Evolutionary conservation across 148 eudicot genomes (phyloP), one percentile per base, ranked within the genome.

Genomic region (Fagopyrum homotropicum): DNA sequence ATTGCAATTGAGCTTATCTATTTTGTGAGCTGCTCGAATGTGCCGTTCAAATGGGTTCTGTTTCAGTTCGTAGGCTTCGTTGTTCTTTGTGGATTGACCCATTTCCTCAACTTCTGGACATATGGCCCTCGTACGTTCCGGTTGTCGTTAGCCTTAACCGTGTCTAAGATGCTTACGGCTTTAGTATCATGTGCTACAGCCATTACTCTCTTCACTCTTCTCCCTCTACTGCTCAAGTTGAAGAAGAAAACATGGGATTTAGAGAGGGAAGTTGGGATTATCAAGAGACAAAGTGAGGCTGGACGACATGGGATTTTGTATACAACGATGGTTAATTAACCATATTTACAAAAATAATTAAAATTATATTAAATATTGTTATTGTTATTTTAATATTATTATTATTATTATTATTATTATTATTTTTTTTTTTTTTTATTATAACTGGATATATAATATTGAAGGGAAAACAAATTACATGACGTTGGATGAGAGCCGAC

Each of bases 31-130:
- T 93, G 98, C 74, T 89, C 97, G 10, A 91, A 88, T 66, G 74
- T 93, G 3, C 98, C 98, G 0, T 93, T 89, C 81, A 93, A 88
- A 85, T 93, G 97, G 98, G 95, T 93, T 5, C 88, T 93, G 7
- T 72, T 93, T 66, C 81, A 89, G 52, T 93, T 93, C 85, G 88
- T 89, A 15, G 89, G 91, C 64, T 93, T 93, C 85, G 91, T 93
- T 75, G 97, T 93, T 43, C 92, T 93, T 17, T 93, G 98, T 84
- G 98, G 98, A 22, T 85, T 88, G 91, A 93, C 98, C 43, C 98
- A 93, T 86, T 81, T 93, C 72, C 88, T 93, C 68, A 93, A 89
- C 50, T 89, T 93, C 7, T 91, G 95, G 97, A 90, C 98, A 55
- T 93, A 89, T 12, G 93, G 88, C 3, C 93, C 93, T 0, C 97